Percentiles rank a stretch among this genome's conserved stretches.
These are phyloP conservation scores for Calendula officinalis DNA, from an alignment of 129 eudicot species.

Conservation along the genomic window DNA sequence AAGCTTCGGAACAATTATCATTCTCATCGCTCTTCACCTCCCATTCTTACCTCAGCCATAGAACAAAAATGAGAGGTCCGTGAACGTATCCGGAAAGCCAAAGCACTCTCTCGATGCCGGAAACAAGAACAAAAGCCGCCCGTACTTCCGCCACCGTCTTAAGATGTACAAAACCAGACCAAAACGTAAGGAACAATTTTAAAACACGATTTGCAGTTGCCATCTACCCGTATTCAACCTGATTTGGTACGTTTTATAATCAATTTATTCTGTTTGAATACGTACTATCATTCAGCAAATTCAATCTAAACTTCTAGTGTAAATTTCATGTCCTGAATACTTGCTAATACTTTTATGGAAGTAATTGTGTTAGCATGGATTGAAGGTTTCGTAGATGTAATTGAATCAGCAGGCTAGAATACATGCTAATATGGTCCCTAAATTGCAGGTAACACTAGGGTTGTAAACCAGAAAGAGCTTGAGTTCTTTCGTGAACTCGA, in stretches of 20 bases:
- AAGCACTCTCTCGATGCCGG: slow-evolving; percentile 78
- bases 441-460: slow-evolving; percentile 69
- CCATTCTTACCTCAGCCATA: too few relatives aligned
- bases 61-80: slow-evolving; percentile 75
- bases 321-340: too few relatives aligned
- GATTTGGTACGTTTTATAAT: slow-evolving; percentile 50
- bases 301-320: too few relatives aligned
- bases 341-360: too few relatives aligned
- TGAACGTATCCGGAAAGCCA: slow-evolving; percentile 84
- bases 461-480: slow-evolving; percentile 75
- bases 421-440: background rate
- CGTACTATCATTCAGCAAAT: too few relatives aligned
- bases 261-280: too few relatives aligned
- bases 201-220: slow-evolving; percentile 64
- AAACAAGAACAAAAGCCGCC: slow-evolving; percentile 44
- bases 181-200: slow-evolving; percentile 63
- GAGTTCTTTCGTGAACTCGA: slow-evolving; percentile 71
- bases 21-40: too few relatives aligned
- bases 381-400: too few relatives aligned
- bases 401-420: too few relatives aligned
- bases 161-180: slow-evolving; percentile 89
- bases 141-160: slow-evolving; percentile 89
- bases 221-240: slow-evolving; percentile 78
- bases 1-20: too few relatives aligned
- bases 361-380: too few relatives aligned